Evolutionary conservation across 108 stramenopile species (phyloP).

Genomic region (Cyclotella baltica): DNA sequence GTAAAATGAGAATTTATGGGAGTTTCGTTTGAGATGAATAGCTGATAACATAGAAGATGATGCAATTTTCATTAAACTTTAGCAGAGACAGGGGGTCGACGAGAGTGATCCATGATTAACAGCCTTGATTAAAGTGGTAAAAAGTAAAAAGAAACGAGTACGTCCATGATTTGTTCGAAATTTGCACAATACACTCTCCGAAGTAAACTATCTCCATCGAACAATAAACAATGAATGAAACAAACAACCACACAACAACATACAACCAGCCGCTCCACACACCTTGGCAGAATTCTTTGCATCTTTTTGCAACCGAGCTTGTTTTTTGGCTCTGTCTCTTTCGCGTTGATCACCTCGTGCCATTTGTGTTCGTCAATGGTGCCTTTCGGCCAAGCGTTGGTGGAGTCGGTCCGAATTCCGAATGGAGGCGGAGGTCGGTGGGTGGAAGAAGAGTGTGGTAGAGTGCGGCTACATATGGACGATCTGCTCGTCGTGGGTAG

Average conservation of each 20-base stretch:
- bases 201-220: too few species aligned
- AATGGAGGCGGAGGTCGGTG: background rate
- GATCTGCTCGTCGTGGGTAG: too few species aligned
- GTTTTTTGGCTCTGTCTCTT: constrained; percentile 79
- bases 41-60: background rate
- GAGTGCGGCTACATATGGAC: too few species aligned
- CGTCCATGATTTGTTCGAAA: too few species aligned
- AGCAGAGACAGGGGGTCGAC: too few species aligned
- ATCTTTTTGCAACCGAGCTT: constrained; percentile 56
- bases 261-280: background rate
- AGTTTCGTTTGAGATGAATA: constrained; percentile 2
- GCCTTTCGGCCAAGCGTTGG: constrained; percentile 6
- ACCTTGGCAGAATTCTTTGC: constrained; percentile 58
- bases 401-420: background rate
- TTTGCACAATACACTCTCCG: too few species aligned
- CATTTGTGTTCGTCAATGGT: constrained; percentile 54
- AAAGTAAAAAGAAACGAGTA: too few species aligned
- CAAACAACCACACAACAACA: background rate
- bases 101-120: too few species aligned
- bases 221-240: background rate
- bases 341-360: constrained; percentile 86
- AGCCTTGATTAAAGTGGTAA: too few species aligned
- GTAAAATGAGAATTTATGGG: constrained; percentile 1
- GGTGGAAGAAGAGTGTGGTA: background rate
- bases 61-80: background rate